Conservation (phyloP, 164 flowering plant species). For the Stephania yunnanensis region DNA sequence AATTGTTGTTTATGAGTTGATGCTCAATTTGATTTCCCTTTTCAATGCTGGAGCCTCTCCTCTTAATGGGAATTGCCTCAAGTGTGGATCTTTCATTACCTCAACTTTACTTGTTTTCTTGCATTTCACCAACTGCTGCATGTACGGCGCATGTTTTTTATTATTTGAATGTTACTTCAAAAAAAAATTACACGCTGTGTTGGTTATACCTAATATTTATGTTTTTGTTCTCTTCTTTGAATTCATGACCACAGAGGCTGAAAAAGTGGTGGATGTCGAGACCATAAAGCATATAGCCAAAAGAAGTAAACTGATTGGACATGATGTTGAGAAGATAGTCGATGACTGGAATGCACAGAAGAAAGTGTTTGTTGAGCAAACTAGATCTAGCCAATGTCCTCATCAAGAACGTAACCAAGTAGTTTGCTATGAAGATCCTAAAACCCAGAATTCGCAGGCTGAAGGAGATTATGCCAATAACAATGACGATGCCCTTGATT, state of each 20-base stretch:
- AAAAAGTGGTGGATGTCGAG: constrained; percentile 43
- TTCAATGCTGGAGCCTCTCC: neutral
- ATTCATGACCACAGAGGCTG: constrained; percentile 41
- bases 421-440: neutral
- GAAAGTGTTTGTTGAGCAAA: constrained; percentile 40
- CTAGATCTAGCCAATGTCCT: constrained; percentile 22
- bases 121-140: too few relatives aligned
- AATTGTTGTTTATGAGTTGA: too few relatives aligned
- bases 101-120: neutral
- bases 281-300: constrained; percentile 62
- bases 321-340: constrained; percentile 35
- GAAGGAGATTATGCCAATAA: neutral
- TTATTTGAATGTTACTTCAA: too few relatives aligned
- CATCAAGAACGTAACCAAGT: constrained; percentile 15
- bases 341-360: constrained; percentile 53
- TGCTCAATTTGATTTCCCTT: neutral
- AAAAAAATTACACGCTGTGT: neutral
- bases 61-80: neutral
- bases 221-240: neutral
- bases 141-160: too few relatives aligned
- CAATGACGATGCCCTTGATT: neutral
- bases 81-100: neutral
- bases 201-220: neutral
- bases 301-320: constrained; percentile 38
- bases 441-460: neutral